Evolutionary conservation across 768 basidiomycete genomes (phyloP), one percentile per base, ranked within the genome.

Genomic region (Rhizopogon vesiculosus): DNA sequence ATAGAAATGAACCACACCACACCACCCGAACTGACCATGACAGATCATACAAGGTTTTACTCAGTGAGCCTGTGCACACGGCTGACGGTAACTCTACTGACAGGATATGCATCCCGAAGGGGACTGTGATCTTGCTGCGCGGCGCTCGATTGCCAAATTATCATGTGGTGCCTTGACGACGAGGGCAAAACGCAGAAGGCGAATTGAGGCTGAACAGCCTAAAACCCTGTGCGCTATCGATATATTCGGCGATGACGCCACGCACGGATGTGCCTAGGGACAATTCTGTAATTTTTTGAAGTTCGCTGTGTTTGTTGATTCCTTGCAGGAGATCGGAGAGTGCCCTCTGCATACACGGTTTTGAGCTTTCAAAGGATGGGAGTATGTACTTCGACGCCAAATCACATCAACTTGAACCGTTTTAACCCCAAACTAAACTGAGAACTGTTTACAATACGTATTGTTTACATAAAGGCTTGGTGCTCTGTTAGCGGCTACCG

Each of bases 241-340:
- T 68, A 73, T 35, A 62, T 66, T 16, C 77, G 78, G 39, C 53
- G 2, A 65, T 76, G 54, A 76, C 75, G 0, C 79, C 79, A 80
- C 54, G 79, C 75, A 4, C 64, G 77, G 38, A 69, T 65, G n/a
- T 81, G 79, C 56, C 65, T 78, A 10, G 79, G 79, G 13, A 74
- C 69, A 35, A 62, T 62, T 13, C 25, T 25, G 25, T 25, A 25
- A 25, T 25, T 4, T 25, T 22, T 25, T 25, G 25, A 25, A 25
- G 25, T 79, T 79, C 55, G 76, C 77, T 25, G 2, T 25, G 25
- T 25, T 25, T 5, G 25, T 25, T 25, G 5, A 25, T 25, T 25
- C 25, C 25, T 25, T 25, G 25, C 25, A 25, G 25, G 25, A 25
- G 25, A 25, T 25, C 25, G 25, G 3, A 25, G 25, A 25, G 25